Percentiles rank a stretch among this genome's conserved stretches.
phyloP scores from a whole-genome alignment of 306 rosid genomes.

The Urtica urens region DNA sequence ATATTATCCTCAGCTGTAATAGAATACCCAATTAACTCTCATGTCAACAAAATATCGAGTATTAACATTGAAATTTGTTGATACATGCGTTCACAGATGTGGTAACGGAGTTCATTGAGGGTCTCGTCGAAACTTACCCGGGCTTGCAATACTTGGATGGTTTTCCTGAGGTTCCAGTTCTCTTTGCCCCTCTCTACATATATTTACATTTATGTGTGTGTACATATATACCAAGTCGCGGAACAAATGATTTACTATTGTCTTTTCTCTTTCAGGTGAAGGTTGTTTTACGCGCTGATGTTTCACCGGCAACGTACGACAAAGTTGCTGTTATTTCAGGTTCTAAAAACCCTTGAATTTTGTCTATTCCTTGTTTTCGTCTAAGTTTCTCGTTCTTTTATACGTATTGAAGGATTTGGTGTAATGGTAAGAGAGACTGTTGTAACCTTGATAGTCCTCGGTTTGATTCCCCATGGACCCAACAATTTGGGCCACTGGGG shows the following conservation, averaged over 20 bases:
- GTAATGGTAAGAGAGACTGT: no score
- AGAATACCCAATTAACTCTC: no score
- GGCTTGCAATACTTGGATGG: constrained; percentile 86
- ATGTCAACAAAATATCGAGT: no score
- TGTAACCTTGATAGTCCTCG: no score
- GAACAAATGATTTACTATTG: neutral
- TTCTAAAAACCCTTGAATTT: constrained; percentile 7
- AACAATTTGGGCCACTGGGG: no score
- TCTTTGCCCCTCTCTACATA: neutral
- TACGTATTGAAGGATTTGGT: no score
- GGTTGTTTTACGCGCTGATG: constrained; percentile 86
- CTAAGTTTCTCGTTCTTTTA: neutral
- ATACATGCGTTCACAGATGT: constrained; percentile 46
- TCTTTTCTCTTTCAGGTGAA: constrained; percentile 56
- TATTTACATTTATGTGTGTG: neutral
- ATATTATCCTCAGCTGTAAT: no score
- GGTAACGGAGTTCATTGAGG: constrained; percentile 87
- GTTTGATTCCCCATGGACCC: no score
- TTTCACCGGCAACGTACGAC: constrained; percentile 48
- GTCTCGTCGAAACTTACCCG: constrained; percentile 90
- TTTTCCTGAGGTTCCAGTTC: constrained; percentile 52
- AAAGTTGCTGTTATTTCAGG: constrained; percentile 98
- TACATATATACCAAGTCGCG: neutral
- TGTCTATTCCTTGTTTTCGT: neutral
- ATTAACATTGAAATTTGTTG: no score